Evolutionary conservation across 495 filamentous ascomycete species (phyloP), one percentile per base, ranked within the genome.

Genomic region (Penicillium taxi): DNA sequence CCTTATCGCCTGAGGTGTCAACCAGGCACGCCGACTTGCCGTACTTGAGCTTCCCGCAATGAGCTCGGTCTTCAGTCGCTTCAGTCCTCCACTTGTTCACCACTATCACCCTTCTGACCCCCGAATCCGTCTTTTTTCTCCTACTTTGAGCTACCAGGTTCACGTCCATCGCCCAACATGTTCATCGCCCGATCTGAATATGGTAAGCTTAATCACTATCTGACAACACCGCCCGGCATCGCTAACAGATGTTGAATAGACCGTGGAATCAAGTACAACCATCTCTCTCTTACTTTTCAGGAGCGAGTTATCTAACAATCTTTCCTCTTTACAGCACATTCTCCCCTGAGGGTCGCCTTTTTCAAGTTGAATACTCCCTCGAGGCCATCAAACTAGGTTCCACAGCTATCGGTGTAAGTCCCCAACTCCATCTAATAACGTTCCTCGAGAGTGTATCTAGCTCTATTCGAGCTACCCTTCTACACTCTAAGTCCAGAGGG

Each of bases 151-250:
- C 45, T 34, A 32, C 21, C 7, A 27, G 34, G 26, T 42, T 49
- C 31, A 53, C 43, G 48, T 12, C 28, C 14, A 8, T 28, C 18
- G 35, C 24, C 41, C 80, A 89, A 69, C 48, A 96, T 96, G 91
- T 98, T 98, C 79, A 96, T 98, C 73, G 91, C 91, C 71, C 83
- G 93, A 63, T 96, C 90, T 63, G 91, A 98, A 91, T 98, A 98
- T 70, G 91, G 91, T 94, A 73, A 72, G 78, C 55, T 66, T 37
- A 35, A 26, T 41, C 37, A 38, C 41, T 35, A 26, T 40, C 39
- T 39, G 44, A 43, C 42, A 50, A 50, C 41, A 37, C 35, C 42
- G 38, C 46, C 30, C 52, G 31, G 47, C 44, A 56, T 54, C 46
- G 51, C 60, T 59, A 47, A 56, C 55, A 45, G 50, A 42, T 53